These are phyloP conservation scores for Cucurbita argyrosperma DNA, from an alignment of 306 rosid species.

Conservation along the genomic window DNA sequence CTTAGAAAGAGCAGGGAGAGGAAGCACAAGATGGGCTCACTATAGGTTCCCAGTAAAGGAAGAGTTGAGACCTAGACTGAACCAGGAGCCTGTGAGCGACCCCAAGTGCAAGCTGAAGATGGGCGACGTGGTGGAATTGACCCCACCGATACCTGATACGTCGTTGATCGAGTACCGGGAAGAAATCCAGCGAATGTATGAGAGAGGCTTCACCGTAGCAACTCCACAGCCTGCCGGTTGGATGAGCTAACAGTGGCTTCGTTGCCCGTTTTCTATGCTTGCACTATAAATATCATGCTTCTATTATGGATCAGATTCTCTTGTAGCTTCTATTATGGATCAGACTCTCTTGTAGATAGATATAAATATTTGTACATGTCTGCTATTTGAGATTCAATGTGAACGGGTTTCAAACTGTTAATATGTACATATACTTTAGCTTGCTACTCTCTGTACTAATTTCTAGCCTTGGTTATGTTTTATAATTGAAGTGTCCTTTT, in stretches of 20 bases:
- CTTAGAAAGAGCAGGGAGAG: constrained; percentile 53
- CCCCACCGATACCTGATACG: constrained; percentile 66
- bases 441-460: not conserved
- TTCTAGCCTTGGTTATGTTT: not conserved
- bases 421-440: not conserved
- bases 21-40: constrained; percentile 50
- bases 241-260: constrained; percentile 32
- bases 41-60: constrained; percentile 78
- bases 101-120: constrained; percentile 67
- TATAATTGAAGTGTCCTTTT: not conserved
- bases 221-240: constrained; percentile 36
- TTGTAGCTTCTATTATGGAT: constrained; percentile 7
- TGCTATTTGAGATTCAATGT: constrained; percentile 10
- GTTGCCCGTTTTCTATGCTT: not conserved
- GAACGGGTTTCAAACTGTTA: constrained; percentile 5
- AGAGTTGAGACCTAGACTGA: constrained; percentile 84
- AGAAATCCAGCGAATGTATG: constrained; percentile 89
- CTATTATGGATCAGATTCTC: constrained; percentile 4
- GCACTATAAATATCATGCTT: not conserved
- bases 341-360: constrained; percentile 18
- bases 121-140: constrained; percentile 89
- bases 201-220: constrained; percentile 46
- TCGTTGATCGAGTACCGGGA: constrained; percentile 75
- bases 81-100: constrained; percentile 53
- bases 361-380: constrained; percentile 31